A percentile compares a stretch with the other conserved stretches of the same genome.
Conservation (phyloP, 345 rosid species). For the Populus deltoides region DNA sequence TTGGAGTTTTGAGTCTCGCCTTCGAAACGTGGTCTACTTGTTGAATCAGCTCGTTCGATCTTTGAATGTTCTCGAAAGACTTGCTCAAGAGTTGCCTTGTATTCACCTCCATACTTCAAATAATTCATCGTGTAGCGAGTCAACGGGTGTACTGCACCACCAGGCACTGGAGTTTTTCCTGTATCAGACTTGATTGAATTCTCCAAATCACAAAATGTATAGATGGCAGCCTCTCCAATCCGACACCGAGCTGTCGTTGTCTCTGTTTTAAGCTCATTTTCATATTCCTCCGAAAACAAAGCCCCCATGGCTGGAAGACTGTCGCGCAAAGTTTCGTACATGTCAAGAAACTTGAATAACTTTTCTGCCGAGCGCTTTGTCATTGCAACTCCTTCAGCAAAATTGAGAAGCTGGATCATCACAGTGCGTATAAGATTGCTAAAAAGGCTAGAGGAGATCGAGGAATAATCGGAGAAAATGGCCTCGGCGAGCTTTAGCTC, state of each 20-base stretch:
- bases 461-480: conserved; percentile 39
- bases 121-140: conserved; percentile 91
- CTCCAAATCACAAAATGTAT: conserved; percentile 68
- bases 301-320: conserved; percentile 36
- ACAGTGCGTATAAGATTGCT: conserved; percentile 47
- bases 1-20: not conserved
- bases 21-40: conserved; percentile 30
- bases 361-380: conserved; percentile 67
- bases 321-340: conserved; percentile 70
- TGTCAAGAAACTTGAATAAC: conserved; percentile 75
- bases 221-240: conserved; percentile 68
- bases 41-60: conserved; percentile 64
- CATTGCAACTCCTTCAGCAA: conserved; percentile 74
- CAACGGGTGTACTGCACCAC: conserved; percentile 85
- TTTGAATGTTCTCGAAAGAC: conserved; percentile 71
- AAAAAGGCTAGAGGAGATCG: conserved; percentile 43
- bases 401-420: conserved; percentile 64
- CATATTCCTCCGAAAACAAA: conserved; percentile 42
- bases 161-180: conserved; percentile 66
- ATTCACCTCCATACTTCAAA: conserved; percentile 66
- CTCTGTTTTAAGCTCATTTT: conserved; percentile 51
- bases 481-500: conserved; percentile 53
- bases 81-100: conserved; percentile 71
- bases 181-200: conserved; percentile 67
- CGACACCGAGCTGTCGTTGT: conserved; percentile 44